A percentile compares a stretch with the other conserved stretches of the same genome.
Evolutionary conservation across 768 basidiomycete species (phyloP).

Genomic region (Psilocybe cyanescens): DNA sequence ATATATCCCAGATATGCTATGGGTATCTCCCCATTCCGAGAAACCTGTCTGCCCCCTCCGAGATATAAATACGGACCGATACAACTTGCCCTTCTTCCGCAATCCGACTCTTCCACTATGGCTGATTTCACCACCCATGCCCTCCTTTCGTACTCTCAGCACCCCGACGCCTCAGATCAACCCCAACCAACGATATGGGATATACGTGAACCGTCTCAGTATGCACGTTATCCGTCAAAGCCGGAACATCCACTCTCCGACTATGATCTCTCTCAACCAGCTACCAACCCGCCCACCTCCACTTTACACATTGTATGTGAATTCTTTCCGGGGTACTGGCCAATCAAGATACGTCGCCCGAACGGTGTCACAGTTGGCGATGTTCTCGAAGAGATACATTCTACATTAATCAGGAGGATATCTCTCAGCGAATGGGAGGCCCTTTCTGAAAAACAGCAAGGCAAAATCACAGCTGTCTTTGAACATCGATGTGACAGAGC

Average conservation of each 20-base stretch:
- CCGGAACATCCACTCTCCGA: constrained; percentile 23
- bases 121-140: constrained; percentile 36
- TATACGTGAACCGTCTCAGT: constrained; percentile 43
- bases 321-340: constrained; percentile 47
- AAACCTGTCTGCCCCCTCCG: constrained; percentile 12
- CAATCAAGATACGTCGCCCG: constrained; percentile 41
- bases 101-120: constrained; percentile 18
- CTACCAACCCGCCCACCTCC: constrained; percentile 44
- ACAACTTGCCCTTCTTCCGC: neutral
- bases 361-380: constrained; percentile 53
- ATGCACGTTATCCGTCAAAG: constrained; percentile 22
- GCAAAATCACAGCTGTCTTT: constrained; percentile 44
- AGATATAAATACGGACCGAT: constrained; percentile 13
- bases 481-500: constrained; percentile 49
- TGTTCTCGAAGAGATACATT: constrained; percentile 50
- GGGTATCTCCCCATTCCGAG: neutral
- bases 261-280: constrained; percentile 41
- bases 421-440: constrained; percentile 45
- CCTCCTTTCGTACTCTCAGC: constrained; percentile 42
- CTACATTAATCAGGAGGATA: constrained; percentile 40
- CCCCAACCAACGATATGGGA: constrained; percentile 51
- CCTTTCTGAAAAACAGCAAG: constrained; percentile 43
- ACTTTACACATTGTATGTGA: constrained; percentile 50
- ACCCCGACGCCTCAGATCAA: constrained; percentile 27
- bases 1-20: constrained; percentile 4